Evolutionary conservation across 1,284 basidiomycete species (phyloP).

Genomic region (Heterobasidion annosum): DNA sequence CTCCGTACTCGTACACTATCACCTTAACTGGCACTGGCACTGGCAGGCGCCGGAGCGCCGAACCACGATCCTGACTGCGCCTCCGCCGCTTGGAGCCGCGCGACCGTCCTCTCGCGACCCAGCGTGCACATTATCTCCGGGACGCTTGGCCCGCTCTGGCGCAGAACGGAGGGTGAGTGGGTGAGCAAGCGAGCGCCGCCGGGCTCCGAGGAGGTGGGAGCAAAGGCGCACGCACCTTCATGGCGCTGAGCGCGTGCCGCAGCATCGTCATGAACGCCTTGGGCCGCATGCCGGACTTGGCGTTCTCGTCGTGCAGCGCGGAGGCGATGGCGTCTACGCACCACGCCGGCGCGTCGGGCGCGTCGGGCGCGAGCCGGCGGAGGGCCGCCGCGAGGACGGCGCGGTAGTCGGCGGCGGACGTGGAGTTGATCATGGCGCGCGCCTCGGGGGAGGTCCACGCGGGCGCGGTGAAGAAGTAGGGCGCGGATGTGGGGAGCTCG

Average conservation of each 20-base stretch:
- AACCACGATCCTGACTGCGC: conserved; percentile 6
- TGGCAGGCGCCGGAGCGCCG: not conserved
- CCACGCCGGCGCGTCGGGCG: conserved; percentile 5
- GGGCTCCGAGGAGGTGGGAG: too few species aligned
- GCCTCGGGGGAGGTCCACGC: conserved; percentile 49
- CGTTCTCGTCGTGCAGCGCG: conserved; percentile 17
- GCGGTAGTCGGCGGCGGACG: conserved; percentile 19
- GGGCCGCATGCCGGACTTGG: conserved; percentile 30
- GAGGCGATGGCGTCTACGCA: not conserved
- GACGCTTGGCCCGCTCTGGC: conserved; percentile 38
- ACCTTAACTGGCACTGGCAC: too few species aligned
- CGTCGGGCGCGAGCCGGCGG: not conserved
- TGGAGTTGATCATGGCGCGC: conserved; percentile 36
- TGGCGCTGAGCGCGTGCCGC: conserved; percentile 70
- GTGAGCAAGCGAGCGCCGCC: not conserved
- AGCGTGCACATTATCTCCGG: conserved; percentile 34
- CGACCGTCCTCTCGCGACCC: conserved; percentile 24
- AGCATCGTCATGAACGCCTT: conserved; percentile 64
- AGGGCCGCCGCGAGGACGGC: conserved; percentile 6
- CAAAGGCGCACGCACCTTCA: conserved; percentile 43
- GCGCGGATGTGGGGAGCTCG: conserved; percentile 57
- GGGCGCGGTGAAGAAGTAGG: conserved; percentile 73
- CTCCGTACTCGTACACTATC: not conserved
- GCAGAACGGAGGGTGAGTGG: not conserved
- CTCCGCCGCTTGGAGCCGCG: conserved; percentile 19